Evolutionary conservation across 2,329 filamentous ascomycete genomes (phyloP).

Genomic region (Chaetomium strumarium): DNA sequence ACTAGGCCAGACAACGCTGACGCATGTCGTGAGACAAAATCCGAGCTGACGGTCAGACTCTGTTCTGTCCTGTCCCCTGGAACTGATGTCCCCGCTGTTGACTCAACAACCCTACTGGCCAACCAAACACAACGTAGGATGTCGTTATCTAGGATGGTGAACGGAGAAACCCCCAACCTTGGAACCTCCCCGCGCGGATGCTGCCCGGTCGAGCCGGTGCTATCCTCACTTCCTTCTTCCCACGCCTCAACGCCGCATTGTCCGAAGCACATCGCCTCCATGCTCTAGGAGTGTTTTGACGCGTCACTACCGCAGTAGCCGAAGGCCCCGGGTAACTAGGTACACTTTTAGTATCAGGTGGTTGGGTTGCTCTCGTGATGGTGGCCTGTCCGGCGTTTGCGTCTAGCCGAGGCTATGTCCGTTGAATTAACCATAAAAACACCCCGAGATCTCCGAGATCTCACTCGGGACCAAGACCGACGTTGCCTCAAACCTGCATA

Average conservation of each 20-base stretch:
- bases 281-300: not conserved
- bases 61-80: not conserved
- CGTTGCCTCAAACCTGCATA: not conserved
- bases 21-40: not conserved
- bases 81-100: no score
- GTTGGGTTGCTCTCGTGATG: slow-evolving; percentile 1
- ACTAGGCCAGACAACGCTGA: not conserved
- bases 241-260: not conserved
- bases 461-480: slow-evolving; percentile 9
- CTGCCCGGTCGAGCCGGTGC: slow-evolving; percentile 6
- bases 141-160: not conserved
- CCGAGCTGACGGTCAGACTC: not conserved
- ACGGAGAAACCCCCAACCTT: slow-evolving; percentile 3
- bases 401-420: slow-evolving; percentile 27
- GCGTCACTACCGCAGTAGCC: slow-evolving; percentile 9
- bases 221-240: slow-evolving; percentile 3
- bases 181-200: slow-evolving; percentile 1
- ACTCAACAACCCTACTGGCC: not conserved
- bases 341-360: not conserved
- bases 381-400: slow-evolving; percentile 17
- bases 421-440: not conserved
- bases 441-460: slow-evolving; percentile 8
- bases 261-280: not conserved
- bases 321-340: slow-evolving; percentile 5
- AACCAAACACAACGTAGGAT: slow-evolving; percentile 4